Evolutionary conservation across 306 rosid species (phyloP).

Genomic region (Gillenia trifoliata): DNA sequence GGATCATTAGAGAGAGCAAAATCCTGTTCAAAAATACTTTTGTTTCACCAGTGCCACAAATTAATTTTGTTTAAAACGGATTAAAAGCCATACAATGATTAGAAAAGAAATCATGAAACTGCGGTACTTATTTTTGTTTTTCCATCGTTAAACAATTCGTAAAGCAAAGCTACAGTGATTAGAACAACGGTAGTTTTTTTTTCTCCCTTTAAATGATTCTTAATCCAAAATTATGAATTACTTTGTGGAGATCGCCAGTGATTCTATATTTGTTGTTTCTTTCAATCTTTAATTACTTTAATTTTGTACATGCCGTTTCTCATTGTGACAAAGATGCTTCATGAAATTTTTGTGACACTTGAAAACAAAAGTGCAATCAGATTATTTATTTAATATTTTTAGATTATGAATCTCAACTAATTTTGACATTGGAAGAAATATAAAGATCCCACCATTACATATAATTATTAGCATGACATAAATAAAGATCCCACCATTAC

Average conservation of each 20-base stretch:
- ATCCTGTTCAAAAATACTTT: no score
- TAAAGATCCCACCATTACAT: no score
- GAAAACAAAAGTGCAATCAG: background rate
- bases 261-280: conserved; percentile 3
- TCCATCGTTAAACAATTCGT: background rate
- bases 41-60: no score
- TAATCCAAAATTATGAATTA: background rate
- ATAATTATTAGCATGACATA: no score
- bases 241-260: conserved; percentile 10
- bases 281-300: background rate
- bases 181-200: background rate
- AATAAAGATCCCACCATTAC: no score
- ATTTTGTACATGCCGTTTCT: conserved; percentile 11
- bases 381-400: background rate
- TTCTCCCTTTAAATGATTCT: background rate
- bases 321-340: background rate
- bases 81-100: no score
- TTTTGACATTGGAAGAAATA: background rate
- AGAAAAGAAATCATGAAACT: conserved; percentile 1
- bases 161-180: background rate
- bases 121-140: background rate
- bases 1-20: no score
- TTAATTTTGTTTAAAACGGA: no score
- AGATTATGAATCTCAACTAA: background rate
- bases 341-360: background rate